A percentile compares a stretch with the other conserved stretches of the same genome.
Conservation (phyloP, 805 yeast species). For the Candida sithepensis region DNA sequence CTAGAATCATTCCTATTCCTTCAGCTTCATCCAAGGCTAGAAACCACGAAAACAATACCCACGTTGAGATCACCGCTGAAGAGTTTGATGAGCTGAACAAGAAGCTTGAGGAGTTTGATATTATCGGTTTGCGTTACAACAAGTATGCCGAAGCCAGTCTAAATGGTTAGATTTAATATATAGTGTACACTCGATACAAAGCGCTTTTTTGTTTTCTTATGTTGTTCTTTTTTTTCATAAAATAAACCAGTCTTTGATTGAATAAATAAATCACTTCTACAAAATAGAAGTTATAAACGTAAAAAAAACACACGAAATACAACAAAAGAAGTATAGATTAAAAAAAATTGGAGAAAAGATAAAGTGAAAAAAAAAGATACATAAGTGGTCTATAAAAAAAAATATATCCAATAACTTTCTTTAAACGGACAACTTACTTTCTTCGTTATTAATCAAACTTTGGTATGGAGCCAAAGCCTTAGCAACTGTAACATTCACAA, state of each 20-base stretch:
- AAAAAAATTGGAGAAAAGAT: no score
- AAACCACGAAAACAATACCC: conserved; percentile 56
- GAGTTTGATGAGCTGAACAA: conserved; percentile 54
- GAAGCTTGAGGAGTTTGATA: conserved; percentile 39
- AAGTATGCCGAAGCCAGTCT: conserved; percentile 1
- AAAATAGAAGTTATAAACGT: background rate
- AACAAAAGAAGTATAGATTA: background rate
- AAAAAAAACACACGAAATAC: no score
- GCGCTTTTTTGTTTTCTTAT: no score
- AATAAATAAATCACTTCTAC: background rate
- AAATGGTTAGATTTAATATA: background rate
- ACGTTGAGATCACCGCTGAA: conserved; percentile 45
- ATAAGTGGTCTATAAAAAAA: background rate
- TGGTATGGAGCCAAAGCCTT: conserved; percentile 72
- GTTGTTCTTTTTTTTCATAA: background rate
- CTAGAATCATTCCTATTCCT: conserved; percentile 75
- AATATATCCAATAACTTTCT: background rate
- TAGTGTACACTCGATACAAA: no score
- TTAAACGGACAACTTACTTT: conserved; percentile 77
- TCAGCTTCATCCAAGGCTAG: conserved; percentile 61
- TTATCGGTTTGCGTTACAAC: conserved; percentile 43
- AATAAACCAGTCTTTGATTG: background rate
- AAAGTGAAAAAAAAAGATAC: background rate
- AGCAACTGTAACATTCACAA: conserved; percentile 78
- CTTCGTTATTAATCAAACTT: conserved; percentile 56